Base-by-base conservation (phyloP, 1,139 yeast species). In the Blastobotrys raffinosifermentans region DNA sequence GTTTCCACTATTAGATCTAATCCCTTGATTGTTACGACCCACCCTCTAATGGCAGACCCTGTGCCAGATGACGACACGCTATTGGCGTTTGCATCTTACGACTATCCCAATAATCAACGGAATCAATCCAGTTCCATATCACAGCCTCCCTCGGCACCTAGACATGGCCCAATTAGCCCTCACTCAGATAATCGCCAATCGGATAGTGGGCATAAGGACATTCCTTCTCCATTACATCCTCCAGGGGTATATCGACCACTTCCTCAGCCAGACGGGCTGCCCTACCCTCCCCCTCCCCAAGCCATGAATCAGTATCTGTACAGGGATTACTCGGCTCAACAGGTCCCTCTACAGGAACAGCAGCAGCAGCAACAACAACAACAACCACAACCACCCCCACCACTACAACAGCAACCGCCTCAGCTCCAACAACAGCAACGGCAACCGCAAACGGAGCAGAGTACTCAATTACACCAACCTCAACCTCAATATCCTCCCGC, bases 381-480 rank as follows among this genome's bases (percentile, higher is more conserved):
- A 23, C 38, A 16, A 13, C 39, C 26, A 31, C 39, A 15, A 21
- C 37, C n/a, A 23, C 36, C 15, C 19, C 37, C 15, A 22, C 40
- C 18, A 16, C 35, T 4, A n/a, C 35, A 14, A 17, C 39, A 23
- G 15, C 33, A 17, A 20, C 32, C 16, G 13, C 34, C 23, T 10
- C 36, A 34, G n/a, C 39, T 33, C 11, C 43, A 26, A 19, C 45
- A 38, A 22, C 31, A 32, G 16, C 45, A 31, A 8, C 46, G 40
- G n/a, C 45, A 34, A 15, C 46, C 27, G n/a, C 33, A 31, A 26
- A 33, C 33, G 18, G 31, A 29, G 40, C 40, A n/a, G n/a, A n/a
- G n/a, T n/a, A n/a, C 20, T 46, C 33, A 23, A 46, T 43, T 32
- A 48, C 45, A 47, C 27, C 41, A 44, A 18, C 31, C 33, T 14